Base-by-base conservation (phyloP, 139 green algal species). In the Micractinium conductrix region DNA sequence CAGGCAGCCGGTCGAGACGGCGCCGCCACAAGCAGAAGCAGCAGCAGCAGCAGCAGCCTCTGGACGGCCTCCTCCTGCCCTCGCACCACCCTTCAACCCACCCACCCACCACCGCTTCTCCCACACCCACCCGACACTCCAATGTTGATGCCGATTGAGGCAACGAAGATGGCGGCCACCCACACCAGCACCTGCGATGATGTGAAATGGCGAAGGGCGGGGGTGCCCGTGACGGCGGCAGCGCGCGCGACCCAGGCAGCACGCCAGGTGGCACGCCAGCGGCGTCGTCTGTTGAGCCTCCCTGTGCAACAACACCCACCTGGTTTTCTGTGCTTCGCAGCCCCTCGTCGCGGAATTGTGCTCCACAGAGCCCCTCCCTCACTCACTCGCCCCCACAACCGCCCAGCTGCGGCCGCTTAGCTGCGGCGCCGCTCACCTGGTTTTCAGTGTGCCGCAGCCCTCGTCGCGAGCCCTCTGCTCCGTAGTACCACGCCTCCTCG, bases 401-500 rank as follows among this genome's bases (percentile, higher is more conserved):
- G n/a, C n/a, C n/a, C n/a, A n/a, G n/a, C n/a, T n/a, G n/a, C n/a
- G n/a, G n/a, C n/a, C n/a, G n/a, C n/a, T n/a, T n/a, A n/a, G n/a
- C n/a, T n/a, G n/a, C n/a, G n/a, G n/a, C n/a, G n/a, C n/a, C n/a
- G n/a, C n/a, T n/a, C n/a, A n/a, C n/a, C 60, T 75, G 78, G 62
- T 74, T 74, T 43, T 83, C 78, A 2, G 33, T 70, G 60, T 74
- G 60, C 30, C 62, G 78, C 42, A 30, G 74, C 37, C 78, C 78
- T 19, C 62, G 78, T 1, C 38, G 28, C 37, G 37, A n/a, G 62
- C 9, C 42, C 9, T 83, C 78, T 2, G 43, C 43, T 42, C 78
- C 78, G 42, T 83, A 83, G 16, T 83, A 83, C 17, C 22, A 83
- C 1, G 33, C 28, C 42, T 83, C 78, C 17, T 74, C 78, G 42